Evolutionary conservation across 768 basidiomycete species (phyloP), one percentile per base, ranked within the genome.

Genomic region (Rhodocollybia butyracea): DNA sequence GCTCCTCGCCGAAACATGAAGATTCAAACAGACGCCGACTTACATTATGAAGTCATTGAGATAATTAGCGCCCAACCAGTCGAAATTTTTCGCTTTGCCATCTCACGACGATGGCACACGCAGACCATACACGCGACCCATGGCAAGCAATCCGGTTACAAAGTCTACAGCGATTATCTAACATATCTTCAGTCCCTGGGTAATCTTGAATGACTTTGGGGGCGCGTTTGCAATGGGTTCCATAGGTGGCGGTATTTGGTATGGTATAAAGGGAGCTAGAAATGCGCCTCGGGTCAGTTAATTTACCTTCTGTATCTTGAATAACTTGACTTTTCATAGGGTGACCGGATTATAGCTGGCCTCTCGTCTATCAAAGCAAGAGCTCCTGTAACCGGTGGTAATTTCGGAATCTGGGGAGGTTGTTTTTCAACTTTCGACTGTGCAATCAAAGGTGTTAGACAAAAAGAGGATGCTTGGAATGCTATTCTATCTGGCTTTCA

Each of bases 371-470:
- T 98, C 77, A 98, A 98, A 78, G 95, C 97, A 22, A 84, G 97
- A 55, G 96, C 97, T 58, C 97, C 97, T 2, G 97, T 99, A 26
- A 94, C 95, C 11, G 97, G 97, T 47, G 97, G 96, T 29, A 96
- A 98, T 74, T 97, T 96, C 68, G 89, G 90, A 63, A 88, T 93
- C 15, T 94, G 91, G 91, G 91, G 97, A 68, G 97, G 96, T 61
- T 89, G 98, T 85, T 99, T 99, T 71, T 98, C 94, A 42, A 91
- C 93, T 31, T 99, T 97, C 63, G 97, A 98, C 71, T 99, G 97
- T 70, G 94, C 94, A 1, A 89, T 99, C 62, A 98, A 99, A 73
- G 92, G 94, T 12, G 92, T 85, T 78, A 81, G 94, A 69, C 94
- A 97, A 76, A 97, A 98, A 69, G 94, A 97, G 73, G 95, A 97